Evolutionary conservation across 2,329 filamentous ascomycete genomes (phyloP).

Genomic region (Colletotrichum costaricense): DNA sequence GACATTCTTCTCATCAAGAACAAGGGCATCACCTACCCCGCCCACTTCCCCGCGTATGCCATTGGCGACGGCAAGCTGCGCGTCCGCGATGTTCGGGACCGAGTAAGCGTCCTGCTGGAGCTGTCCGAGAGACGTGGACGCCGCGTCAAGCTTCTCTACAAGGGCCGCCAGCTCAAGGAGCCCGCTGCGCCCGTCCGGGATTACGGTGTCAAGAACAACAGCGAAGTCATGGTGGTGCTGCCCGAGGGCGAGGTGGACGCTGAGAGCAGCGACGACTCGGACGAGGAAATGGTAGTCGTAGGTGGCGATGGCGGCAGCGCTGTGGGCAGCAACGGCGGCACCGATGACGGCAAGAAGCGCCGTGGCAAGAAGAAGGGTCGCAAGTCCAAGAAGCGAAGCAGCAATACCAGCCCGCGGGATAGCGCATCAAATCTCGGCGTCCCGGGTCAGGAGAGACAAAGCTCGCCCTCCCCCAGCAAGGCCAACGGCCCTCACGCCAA

Average conservation of each 20-base stretch:
- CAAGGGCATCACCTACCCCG: conserved; percentile 72
- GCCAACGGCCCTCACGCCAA: conserved; percentile 65
- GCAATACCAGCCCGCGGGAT: conserved; percentile 53
- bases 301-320: conserved; percentile 54
- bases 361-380: conserved; percentile 50
- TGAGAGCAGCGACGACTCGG: conserved; percentile 49
- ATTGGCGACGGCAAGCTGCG: conserved; percentile 80
- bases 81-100: conserved; percentile 73
- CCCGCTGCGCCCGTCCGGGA: conserved; percentile 66
- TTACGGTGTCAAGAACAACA: conserved; percentile 71
- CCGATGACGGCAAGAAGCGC: conserved; percentile 48
- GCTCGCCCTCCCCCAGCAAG: conserved; percentile 49
- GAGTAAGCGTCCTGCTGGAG: conserved; percentile 75
- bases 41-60: conserved; percentile 79
- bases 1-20: conserved; percentile 79
- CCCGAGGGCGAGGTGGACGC: conserved; percentile 54
- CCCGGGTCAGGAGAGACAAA: conserved; percentile 47
- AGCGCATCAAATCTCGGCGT: conserved; percentile 51
- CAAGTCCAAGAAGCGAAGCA: conserved; percentile 47
- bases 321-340: conserved; percentile 40
- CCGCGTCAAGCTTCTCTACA: conserved; percentile 77
- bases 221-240: conserved; percentile 66
- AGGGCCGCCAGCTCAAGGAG: conserved; percentile 77
- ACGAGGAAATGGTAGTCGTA: conserved; percentile 57
- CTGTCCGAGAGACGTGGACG: conserved; percentile 63